Evolutionary conservation across 345 rosid species (phyloP).

Genomic region (Hypericum perforatum): DNA sequence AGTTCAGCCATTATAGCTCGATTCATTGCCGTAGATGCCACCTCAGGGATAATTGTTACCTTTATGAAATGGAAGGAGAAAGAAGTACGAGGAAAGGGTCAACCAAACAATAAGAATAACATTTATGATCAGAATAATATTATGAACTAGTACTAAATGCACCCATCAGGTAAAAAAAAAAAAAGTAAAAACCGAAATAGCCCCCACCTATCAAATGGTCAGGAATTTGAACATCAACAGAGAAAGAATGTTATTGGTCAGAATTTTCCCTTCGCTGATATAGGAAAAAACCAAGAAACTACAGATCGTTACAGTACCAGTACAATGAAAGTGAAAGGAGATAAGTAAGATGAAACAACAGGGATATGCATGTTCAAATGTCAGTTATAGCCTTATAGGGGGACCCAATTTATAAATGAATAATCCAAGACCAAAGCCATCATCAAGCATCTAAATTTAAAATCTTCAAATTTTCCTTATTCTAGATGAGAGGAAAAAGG

Average conservation of each 20-base stretch:
- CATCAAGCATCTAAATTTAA: too few relatives aligned
- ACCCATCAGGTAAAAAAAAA: constrained; percentile 15
- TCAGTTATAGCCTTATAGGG: too few relatives aligned
- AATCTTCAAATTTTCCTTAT: too few relatives aligned
- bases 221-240: constrained; percentile 16
- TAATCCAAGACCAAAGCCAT: too few relatives aligned
- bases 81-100: constrained; percentile 21
- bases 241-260: constrained; percentile 23
- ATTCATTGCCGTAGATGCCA: constrained; percentile 73
- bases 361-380: too few relatives aligned
- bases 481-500: background rate
- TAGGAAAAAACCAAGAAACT: constrained; percentile 3
- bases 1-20: constrained; percentile 93
- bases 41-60: constrained; percentile 96
- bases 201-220: constrained; percentile 26
- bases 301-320: background rate
- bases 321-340: background rate
- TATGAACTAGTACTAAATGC: constrained; percentile 20
- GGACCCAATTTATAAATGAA: too few relatives aligned
- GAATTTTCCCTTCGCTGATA: constrained; percentile 8
- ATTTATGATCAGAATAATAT: constrained; percentile 11
- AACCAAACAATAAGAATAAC: constrained; percentile 40
- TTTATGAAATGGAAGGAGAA: constrained; percentile 34
- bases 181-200: constrained; percentile 15
- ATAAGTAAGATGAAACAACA: too few relatives aligned